Conservation (phyloP, 2,329 filamentous ascomycete genomes). For the Claviceps monticola region DNA sequence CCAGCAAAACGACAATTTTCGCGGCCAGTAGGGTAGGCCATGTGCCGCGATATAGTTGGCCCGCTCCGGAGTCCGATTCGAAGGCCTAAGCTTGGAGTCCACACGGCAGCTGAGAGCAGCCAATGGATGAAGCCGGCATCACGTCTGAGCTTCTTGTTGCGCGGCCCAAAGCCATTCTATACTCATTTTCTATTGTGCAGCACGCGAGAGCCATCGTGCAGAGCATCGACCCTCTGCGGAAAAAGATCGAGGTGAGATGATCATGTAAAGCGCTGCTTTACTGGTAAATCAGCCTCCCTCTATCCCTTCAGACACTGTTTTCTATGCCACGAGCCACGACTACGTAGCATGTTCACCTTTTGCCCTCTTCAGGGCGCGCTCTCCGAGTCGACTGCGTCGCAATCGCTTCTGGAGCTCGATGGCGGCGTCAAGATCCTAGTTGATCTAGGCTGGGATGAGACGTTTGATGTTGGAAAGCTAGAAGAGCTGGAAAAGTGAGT, state of each 20-base stretch:
- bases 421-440: constrained; percentile 91
- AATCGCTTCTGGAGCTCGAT: constrained; percentile 93
- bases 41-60: constrained; percentile 4
- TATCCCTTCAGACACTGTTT: not conserved
- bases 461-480: constrained; percentile 70
- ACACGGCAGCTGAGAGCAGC: too few species aligned
- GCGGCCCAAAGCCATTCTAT: too few species aligned
- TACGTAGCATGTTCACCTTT: constrained; percentile 78
- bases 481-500: constrained; percentile 78
- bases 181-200: not conserved
- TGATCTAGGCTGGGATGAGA: constrained; percentile 91
- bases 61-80: not conserved
- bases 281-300: not conserved
- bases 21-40: not conserved
- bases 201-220: not conserved
- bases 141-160: too few species aligned
- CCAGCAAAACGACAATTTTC: too few species aligned
- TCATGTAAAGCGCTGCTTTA: not conserved
- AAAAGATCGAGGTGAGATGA: not conserved
- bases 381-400: constrained; percentile 71
- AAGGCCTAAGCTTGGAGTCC: not conserved
- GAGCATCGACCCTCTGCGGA: not conserved
- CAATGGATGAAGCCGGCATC: too few species aligned
- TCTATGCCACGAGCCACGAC: constrained; percentile 1
- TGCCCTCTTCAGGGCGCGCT: constrained; percentile 85